Conservation (phyloP, 2,329 filamentous ascomycete genomes). For the Leptoxyphium fumago region DNA sequence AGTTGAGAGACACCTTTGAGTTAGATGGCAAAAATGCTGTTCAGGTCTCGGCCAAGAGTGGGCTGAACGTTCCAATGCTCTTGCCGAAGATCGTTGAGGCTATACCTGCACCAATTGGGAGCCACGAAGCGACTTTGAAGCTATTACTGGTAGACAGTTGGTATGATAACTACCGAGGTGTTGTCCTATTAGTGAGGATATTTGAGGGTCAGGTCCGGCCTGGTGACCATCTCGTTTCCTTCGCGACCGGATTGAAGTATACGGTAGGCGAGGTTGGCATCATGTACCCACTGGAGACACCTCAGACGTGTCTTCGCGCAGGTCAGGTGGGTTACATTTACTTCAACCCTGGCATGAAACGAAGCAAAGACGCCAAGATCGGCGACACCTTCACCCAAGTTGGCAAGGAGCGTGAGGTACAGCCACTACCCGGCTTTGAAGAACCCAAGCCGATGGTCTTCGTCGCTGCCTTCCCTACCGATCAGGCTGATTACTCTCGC, state of each 20-base stretch:
- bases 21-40: slow-evolving; percentile 61
- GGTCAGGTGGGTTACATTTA: slow-evolving; percentile 93
- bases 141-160: slow-evolving; percentile 91
- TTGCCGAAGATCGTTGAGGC: slow-evolving; percentile 74
- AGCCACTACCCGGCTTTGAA: slow-evolving; percentile 81
- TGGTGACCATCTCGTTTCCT: slow-evolving; percentile 74
- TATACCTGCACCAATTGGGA: slow-evolving; percentile 67
- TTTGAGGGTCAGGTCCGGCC: slow-evolving; percentile 77
- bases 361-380: slow-evolving; percentile 85
- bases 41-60: slow-evolving; percentile 85
- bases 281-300: slow-evolving; percentile 77
- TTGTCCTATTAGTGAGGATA: slow-evolving; percentile 76
- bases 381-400: slow-evolving; percentile 87
- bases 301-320: slow-evolving; percentile 65
- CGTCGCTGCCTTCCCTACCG: slow-evolving; percentile 87
- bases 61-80: slow-evolving; percentile 69
- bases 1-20: slow-evolving; percentile 79
- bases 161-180: slow-evolving; percentile 94
- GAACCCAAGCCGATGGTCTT: slow-evolving; percentile 99
- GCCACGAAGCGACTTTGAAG: slow-evolving; percentile 56
- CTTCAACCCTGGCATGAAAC: slow-evolving; percentile 98
- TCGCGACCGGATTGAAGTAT: slow-evolving; percentile 80
- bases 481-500: slow-evolving; percentile 73
- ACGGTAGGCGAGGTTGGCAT: slow-evolving; percentile 93
- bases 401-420: slow-evolving; percentile 59